Evolutionary conservation across 2,329 filamentous ascomycete genomes (phyloP).

Genomic region (Fusarium sterilihyphosum): DNA sequence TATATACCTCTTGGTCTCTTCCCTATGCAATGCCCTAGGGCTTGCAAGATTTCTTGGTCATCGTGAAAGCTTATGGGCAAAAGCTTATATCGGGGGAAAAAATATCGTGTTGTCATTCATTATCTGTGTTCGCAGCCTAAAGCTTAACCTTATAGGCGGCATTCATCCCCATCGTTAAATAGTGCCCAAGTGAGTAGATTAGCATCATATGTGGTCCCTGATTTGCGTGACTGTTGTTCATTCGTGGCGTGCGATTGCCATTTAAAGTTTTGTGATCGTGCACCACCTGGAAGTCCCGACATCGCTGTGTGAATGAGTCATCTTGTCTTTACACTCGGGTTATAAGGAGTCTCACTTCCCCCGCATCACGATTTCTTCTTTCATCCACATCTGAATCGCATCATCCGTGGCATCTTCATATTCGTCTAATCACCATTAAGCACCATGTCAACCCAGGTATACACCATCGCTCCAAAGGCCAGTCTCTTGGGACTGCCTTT

Average conservation of each 20-base stretch:
- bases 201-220: neutral
- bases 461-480: neutral
- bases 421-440: accelerated
- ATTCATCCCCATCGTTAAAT: neutral
- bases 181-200: neutral
- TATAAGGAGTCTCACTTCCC: neutral
- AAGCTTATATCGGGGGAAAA: no score
- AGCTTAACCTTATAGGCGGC: no score
- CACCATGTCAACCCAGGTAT: neutral
- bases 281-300: neutral
- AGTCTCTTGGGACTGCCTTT: neutral
- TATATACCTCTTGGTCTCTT: no score
- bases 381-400: neutral
- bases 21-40: no score
- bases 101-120: no score
- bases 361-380: neutral
- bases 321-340: neutral
- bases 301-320: neutral
- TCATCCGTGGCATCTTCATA: neutral
- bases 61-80: no score
- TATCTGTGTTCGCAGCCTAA: no score
- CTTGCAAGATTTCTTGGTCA: no score
- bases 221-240: neutral
- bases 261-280: neutral
- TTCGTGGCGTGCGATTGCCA: neutral